Evolutionary conservation across 306 rosid genomes (phyloP), one percentile per base, ranked within the genome.

Genomic region (Prunus padus): DNA sequence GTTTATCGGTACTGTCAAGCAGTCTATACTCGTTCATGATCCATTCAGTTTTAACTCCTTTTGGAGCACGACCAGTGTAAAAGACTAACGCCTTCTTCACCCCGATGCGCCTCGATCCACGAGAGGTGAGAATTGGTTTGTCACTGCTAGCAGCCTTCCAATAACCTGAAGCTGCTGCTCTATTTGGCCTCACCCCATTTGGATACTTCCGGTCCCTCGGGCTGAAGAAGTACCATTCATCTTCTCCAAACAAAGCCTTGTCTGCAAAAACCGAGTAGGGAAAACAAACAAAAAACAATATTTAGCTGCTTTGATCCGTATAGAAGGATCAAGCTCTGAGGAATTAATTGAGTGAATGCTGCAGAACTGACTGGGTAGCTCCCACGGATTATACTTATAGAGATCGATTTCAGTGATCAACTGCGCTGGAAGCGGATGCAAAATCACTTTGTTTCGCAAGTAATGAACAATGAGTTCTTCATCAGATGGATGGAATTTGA

Each of bases 381-480:
- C 93, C 98, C 98, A 93, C 1, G 97, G 98, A 52, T 87, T 86
- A 60, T 81, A 83, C 73, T 88, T 82, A 57, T 87, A 88, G 5
- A 88, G 88, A 76, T 91, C 87, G 14, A 88, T 84, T 61, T 93
- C 97, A 16, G 91, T 87, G 40, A 91, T 87, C 26, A 92, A 78
- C 8, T 76, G 74, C 0, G 93, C 96, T 3, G 98, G 97, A 67
- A 91, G 84, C 31, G 97, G 93, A 23, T 69, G 75, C 14, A 93
- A 93, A 20, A 81, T 75, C 79, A 83, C 84, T 77, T 80, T 89
- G 67, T 83, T 88, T 52, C 77, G 80, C 77, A 93, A 72, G 86
- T 93, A 91, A 72, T 93, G 88, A 76, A 88, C 88, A 67, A 93
- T 77, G 82, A 93, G 98, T 76, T 93, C 98, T 45, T 91, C 91